A percentile compares a stretch with the other conserved stretches of the same genome.
Evolutionary conservation across 192 early-diverging fungal genomes (phyloP).

Genomic region (Coemansia sp.): DNA sequence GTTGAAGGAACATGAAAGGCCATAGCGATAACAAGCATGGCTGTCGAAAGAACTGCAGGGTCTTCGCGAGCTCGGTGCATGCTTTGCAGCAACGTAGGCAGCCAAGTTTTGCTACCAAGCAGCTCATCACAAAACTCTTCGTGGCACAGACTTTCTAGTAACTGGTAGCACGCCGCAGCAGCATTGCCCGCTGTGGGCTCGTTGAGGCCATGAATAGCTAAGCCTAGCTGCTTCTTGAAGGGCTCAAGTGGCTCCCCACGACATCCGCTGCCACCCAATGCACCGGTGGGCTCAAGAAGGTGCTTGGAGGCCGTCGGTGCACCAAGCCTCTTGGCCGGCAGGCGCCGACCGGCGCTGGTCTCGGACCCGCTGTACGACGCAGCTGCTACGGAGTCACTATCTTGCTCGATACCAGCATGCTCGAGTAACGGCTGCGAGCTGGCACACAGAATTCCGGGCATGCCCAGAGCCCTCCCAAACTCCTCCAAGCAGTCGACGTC

Average conservation of each 20-base stretch:
- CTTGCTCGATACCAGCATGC: neutral
- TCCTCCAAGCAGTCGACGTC: constrained; percentile 11
- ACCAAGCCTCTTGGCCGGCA: neutral
- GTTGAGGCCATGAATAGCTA: constrained; percentile 20
- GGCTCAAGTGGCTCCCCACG: constrained; percentile 1
- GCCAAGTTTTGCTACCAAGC: constrained; percentile 20
- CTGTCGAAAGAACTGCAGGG: constrained; percentile 5
- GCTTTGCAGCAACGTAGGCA: constrained; percentile 22
- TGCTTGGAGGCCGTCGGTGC: neutral
- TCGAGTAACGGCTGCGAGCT: constrained; percentile 14
- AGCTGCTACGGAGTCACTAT: neutral
- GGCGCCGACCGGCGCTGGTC: neutral
- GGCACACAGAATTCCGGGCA: neutral
- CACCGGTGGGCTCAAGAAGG: neutral
- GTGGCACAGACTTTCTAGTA: constrained; percentile 19
- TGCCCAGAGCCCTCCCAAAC: constrained; percentile 12
- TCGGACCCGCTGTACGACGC: neutral
- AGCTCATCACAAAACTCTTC: constrained; percentile 29
- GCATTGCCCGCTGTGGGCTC: neutral
- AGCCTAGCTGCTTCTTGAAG: constrained; percentile 23
- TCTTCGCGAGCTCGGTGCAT: constrained; percentile 27
- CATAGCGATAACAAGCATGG: constrained; percentile 18
- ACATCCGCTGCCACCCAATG: neutral
- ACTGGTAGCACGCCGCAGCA: constrained; percentile 9
- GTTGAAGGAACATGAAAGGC: constrained; percentile 20